A percentile compares a stretch with the other conserved stretches of the same genome.
Conservation (phyloP, 305 asterid genomes). For the Ilex paraguariensis region DNA sequence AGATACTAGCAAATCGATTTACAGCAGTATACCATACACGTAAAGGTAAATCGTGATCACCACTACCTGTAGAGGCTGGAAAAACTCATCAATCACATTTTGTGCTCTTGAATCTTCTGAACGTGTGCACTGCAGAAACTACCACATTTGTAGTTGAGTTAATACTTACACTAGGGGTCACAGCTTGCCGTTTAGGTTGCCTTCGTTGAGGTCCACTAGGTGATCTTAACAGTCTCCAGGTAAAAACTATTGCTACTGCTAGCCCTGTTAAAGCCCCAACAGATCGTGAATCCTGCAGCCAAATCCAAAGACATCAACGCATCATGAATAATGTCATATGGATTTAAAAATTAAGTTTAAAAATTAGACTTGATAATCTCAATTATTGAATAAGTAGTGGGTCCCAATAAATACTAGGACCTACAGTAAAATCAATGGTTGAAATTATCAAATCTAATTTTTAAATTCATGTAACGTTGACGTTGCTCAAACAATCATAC, state of each 20-base stretch:
- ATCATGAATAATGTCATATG: too few relatives aligned
- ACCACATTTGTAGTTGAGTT: slow-evolving; percentile 31
- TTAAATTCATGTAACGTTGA: too few relatives aligned
- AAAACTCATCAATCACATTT: slow-evolving; percentile 80
- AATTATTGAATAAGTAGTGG: too few relatives aligned
- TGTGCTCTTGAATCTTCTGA: slow-evolving; percentile 65
- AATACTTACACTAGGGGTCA: slow-evolving; percentile 39
- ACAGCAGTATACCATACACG: not conserved
- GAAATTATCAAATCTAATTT: too few relatives aligned
- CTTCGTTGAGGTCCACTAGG: slow-evolving; percentile 65
- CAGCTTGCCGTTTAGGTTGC: slow-evolving; percentile 62
- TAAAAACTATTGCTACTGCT: slow-evolving; percentile 74
- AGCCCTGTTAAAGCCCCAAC: slow-evolving; percentile 81
- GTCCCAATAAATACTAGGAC: too few relatives aligned
- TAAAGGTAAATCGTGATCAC: slow-evolving; percentile 3
- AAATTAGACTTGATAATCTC: too few relatives aligned
- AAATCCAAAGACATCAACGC: not conserved
- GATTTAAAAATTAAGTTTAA: too few relatives aligned
- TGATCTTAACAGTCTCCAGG: slow-evolving; percentile 74
- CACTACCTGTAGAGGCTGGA: slow-evolving; percentile 69
- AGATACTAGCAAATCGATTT: not conserved
- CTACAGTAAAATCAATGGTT: too few relatives aligned
- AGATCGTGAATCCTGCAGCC: slow-evolving; percentile 69
- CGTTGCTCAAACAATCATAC: too few relatives aligned
- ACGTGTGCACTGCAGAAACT: slow-evolving; percentile 38